These are phyloP conservation scores for Lanmaoa pseudosensibilis DNA, from an alignment of 768 basidiomycete species.

Conservation along the genomic window DNA sequence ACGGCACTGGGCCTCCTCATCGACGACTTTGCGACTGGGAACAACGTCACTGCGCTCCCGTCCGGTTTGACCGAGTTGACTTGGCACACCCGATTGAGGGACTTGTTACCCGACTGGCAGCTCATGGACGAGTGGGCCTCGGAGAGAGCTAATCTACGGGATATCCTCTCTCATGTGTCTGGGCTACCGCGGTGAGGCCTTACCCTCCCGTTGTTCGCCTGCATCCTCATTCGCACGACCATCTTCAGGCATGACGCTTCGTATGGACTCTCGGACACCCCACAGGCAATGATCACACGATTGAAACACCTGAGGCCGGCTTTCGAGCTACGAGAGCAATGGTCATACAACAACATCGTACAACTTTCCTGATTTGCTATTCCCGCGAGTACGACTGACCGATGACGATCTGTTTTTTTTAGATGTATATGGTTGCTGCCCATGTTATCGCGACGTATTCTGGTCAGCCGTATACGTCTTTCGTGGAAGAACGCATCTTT, in stretches of 20 bases:
- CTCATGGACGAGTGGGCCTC: conserved; percentile 42
- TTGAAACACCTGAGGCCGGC: conserved; percentile 33
- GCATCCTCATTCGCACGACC: not conserved
- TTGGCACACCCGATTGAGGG: conserved; percentile 39
- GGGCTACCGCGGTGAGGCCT: conserved; percentile 38
- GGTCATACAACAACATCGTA: conserved; percentile 42
- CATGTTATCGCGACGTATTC: conserved; percentile 38
- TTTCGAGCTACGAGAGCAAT: conserved; percentile 38
- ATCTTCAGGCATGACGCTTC: conserved; percentile 35
- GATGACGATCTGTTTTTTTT: not conserved
- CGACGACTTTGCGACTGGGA: conserved; percentile 39
- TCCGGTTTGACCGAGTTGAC: conserved; percentile 27
- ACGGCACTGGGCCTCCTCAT: conserved; percentile 43
- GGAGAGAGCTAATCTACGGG: conserved; percentile 36
- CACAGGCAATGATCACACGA: conserved; percentile 22
- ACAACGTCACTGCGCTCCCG: conserved; percentile 38
- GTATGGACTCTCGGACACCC: conserved; percentile 30
- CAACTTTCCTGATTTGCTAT: not conserved
- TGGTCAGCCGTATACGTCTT: conserved; percentile 36
- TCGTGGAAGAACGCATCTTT: conserved; percentile 44
- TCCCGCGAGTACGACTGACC: not conserved
- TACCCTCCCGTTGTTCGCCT: not conserved
- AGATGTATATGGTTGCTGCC: conserved; percentile 42
- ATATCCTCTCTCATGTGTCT: conserved; percentile 41
- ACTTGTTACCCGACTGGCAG: conserved; percentile 43